A percentile compares a stretch with the other conserved stretches of the same genome.
Evolutionary conservation across 2,329 filamentous ascomycete species (phyloP).

Genomic region (Xylaria sp.): DNA sequence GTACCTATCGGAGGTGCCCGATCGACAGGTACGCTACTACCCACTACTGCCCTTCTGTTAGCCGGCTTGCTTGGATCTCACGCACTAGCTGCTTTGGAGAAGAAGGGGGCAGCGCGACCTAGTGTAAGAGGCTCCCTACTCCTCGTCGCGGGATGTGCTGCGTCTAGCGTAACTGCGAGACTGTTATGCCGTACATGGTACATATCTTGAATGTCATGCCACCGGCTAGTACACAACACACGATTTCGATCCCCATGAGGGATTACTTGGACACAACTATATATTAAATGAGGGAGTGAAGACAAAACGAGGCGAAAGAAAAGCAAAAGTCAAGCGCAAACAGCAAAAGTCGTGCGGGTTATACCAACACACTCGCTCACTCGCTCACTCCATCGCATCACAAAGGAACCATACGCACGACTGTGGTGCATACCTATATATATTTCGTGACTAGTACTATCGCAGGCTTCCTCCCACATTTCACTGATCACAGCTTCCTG

Average conservation of each 20-base stretch:
- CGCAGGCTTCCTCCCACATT: neutral
- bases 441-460: neutral
- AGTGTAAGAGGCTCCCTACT: slow-evolving; percentile 5
- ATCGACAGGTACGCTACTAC: neutral
- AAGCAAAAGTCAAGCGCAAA: neutral
- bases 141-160: neutral
- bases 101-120: neutral
- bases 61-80: neutral
- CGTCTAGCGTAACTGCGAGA: slow-evolving; percentile 3
- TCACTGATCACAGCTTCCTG: neutral
- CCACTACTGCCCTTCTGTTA: neutral
- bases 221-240: neutral
- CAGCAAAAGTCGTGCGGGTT: neutral
- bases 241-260: slow-evolving; percentile 7
- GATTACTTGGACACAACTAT: neutral
- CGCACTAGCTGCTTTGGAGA: neutral
- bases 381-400: no score
- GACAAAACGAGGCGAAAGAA: neutral
- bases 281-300: neutral
- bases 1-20: slow-evolving; percentile 19
- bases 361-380: neutral
- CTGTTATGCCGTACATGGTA: slow-evolving; percentile 9
- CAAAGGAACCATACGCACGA: neutral
- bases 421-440: neutral
- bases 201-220: slow-evolving; percentile 7